Base-by-base conservation (phyloP, 805 yeast genomes). In the Pichia nanzhaoensis region DNA sequence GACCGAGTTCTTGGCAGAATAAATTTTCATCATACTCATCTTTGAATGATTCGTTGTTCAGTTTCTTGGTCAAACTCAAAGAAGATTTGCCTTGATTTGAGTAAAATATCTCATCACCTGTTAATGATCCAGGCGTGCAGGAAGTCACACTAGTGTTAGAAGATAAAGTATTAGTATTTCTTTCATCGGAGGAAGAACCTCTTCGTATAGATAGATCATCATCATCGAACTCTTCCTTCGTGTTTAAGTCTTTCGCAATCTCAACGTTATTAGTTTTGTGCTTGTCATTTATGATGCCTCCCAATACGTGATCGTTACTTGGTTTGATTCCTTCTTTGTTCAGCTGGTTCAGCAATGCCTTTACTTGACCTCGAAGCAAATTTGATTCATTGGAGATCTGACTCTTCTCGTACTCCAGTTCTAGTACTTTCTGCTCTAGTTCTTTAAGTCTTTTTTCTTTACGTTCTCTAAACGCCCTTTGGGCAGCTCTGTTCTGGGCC, bases 401-500 rank as follows among this genome's bases (percentile, higher is more conserved):
- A 45, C 78, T 66, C 47, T 82, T 82, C 53, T 82, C 84, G 51
- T 75, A 74, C 62, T 93, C 96, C 53, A 91, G 72, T 52, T 68
- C 63, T 41, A 72, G 65, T 13, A 91, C 95, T 54, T 85, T 81
- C 39, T 79, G 80, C 60, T 90, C 96, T 50, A 91, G 71, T 52
- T 88, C 95, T 58, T 79, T 77, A 80, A 93, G 76, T 58, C 85
- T 87, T 41, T 73, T 74, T 63, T 91, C 98, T 63, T 91, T 91
- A 49, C 98, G 77, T 65, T 93, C 98, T 46, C 98, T 73, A 66
- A 88, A 91, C 6, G 98, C 98, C 45, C 98, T 73, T 66, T 93
- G 99, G n/a, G 98, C 98, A 3, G 97, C 97, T 56, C 98, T 75
- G 64, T 93, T 91, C 67, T 93, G 98, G 2, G 97, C 97, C 14